Conservation (phyloP, 441 rosid genomes). For the Populus trichocarpa region DNA sequence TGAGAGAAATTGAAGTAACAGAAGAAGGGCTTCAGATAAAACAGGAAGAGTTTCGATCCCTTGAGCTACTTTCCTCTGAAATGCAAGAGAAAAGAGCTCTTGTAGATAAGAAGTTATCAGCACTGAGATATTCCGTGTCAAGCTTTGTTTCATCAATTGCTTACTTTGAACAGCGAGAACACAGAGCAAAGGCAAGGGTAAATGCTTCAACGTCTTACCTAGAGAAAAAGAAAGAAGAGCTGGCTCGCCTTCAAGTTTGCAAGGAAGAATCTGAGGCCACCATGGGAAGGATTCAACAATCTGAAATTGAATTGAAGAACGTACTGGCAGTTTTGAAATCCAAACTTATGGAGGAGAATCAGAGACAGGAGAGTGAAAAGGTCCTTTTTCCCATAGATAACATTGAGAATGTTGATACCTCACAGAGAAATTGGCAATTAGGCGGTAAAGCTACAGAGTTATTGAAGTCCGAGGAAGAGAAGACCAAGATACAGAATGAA, state of each 20-base stretch:
- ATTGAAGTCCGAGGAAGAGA: constrained; percentile 70
- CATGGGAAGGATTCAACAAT: constrained; percentile 43
- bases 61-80: constrained; percentile 37
- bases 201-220: constrained; percentile 34
- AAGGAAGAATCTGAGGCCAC: constrained; percentile 51
- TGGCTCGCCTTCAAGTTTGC: constrained; percentile 36
- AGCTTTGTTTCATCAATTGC: constrained; percentile 47
- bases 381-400: constrained; percentile 85
- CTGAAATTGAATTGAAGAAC: constrained; percentile 54
- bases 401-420: constrained; percentile 45
- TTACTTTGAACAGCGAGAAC: constrained; percentile 72
- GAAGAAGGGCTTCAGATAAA: constrained; percentile 36
- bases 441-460: constrained; percentile 77
- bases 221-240: constrained; percentile 45
- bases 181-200: constrained; percentile 43
- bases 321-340: constrained; percentile 44
- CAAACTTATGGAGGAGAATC: constrained; percentile 71
- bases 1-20: constrained; percentile 43
- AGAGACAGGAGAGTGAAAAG: constrained; percentile 61
- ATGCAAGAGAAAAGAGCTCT: constrained; percentile 44
- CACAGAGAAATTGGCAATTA: constrained; percentile 37
- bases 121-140: constrained; percentile 57
- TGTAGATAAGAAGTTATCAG: constrained; percentile 57
- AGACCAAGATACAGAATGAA: constrained; percentile 58
- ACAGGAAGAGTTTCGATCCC: constrained; percentile 37